Evolutionary conservation across 805 yeast genomes (phyloP), one percentile per base, ranked within the genome.

Genomic region (Wickerhamomyces sydowiorum): DNA sequence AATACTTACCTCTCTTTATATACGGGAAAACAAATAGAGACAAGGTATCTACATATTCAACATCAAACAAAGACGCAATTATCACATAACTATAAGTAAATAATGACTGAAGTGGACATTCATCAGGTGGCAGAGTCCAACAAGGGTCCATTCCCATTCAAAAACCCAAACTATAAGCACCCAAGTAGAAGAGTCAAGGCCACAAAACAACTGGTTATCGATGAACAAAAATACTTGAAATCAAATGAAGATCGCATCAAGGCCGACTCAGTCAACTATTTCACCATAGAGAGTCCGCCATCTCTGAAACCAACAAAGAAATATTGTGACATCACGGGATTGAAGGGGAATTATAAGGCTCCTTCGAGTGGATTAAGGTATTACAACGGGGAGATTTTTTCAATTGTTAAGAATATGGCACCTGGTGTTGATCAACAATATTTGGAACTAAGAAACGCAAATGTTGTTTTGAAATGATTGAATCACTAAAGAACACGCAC

Each of bases 391-490:
- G 97, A 91, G 61, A 82, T 91, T 24, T 90, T 78, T 60, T 86
- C 82, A 37, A 70, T 83, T 28, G 83, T 87, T 28, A 78, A 79
- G 59, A 78, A 78, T 48, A 78, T 91, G 80, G 82, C 89, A 1
- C 86, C 95, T 3, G 96, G 96, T 20, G 84, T 85, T 23, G 97
- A 91, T 62, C 98, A 91, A 64, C 95, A 89, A 61, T 91, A 89
- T 59, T 69, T 91, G 56, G 85, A 85, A 49, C 67, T 91, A 46
- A 73, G 98, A 52, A 87, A 86, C 40, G 98, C 96, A 31, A 86
- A 91, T 59, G 88, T 90, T 15, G 78, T 91, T 8, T 69, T 90
- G 59, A 80, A 85, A 59, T 79, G n/a, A n/a, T n/a, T n/a, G n/a
- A n/a, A n/a, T n/a, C n/a, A n/a, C n/a, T n/a, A n/a, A n/a, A n/a